phyloP scores from a whole-genome alignment of 257 asterid genomes.

The Solanum pennellii region DNA sequence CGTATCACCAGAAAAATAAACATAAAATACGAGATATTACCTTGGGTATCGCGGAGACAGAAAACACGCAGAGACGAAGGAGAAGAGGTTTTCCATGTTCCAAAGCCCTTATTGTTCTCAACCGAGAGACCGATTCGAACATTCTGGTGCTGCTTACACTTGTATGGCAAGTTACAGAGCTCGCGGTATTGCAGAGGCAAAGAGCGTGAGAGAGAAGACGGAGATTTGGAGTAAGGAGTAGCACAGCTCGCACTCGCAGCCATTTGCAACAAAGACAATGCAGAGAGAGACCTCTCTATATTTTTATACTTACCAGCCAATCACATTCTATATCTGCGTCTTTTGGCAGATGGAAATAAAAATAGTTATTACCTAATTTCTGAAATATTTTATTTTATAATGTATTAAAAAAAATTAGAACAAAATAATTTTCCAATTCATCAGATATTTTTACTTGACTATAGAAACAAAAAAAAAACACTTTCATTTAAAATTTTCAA shows the following conservation, averaged over 20 bases:
- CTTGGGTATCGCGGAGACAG: slow-evolving; percentile 33
- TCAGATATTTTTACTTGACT: background rate
- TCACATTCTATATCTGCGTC: background rate
- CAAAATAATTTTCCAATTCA: background rate
- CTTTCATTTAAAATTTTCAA: background rate
- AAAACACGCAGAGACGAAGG: slow-evolving; percentile 17
- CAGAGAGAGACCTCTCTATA: background rate
- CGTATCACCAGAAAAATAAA: background rate
- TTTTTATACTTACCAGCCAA: background rate
- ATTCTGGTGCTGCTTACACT: slow-evolving; percentile 15
- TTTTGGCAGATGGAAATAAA: background rate
- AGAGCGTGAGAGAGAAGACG: slow-evolving; percentile 14
- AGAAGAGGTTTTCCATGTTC: slow-evolving; percentile 18
- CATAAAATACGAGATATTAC: slow-evolving; percentile 10
- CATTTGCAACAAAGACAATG: slow-evolving; percentile 18
- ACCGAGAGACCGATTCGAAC: slow-evolving; percentile 19
- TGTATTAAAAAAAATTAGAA: background rate
- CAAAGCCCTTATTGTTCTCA: slow-evolving; percentile 15
- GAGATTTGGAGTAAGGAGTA: slow-evolving; percentile 12
- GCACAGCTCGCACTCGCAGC: slow-evolving; percentile 8
- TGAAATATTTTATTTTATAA: background rate
- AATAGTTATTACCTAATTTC: background rate
- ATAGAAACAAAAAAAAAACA: too few species aligned
- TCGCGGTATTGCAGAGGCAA: background rate
- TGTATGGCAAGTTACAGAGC: slow-evolving; percentile 9